Conservation (phyloP, 1,284 basidiomycete species). For the Apiotrichum gamsii region DNA sequence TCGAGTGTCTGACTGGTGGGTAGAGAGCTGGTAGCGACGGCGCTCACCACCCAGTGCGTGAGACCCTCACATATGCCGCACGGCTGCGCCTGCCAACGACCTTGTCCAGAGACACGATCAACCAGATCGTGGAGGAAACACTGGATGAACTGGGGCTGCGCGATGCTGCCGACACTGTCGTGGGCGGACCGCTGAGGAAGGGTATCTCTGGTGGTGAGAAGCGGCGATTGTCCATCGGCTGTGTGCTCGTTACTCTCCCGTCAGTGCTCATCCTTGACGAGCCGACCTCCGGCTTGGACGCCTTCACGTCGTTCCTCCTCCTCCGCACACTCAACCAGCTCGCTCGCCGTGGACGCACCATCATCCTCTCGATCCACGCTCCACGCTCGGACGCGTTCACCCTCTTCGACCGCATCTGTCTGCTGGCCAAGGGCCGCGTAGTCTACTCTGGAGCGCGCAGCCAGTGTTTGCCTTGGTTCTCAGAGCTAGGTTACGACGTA, state of each 20-base stretch:
- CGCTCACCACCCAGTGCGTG: slow-evolving; percentile 44
- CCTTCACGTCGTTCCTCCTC: slow-evolving; percentile 52
- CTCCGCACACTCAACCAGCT: slow-evolving; percentile 51
- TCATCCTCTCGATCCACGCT: slow-evolving; percentile 53
- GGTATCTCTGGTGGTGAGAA: slow-evolving; percentile 81
- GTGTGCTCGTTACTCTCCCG: slow-evolving; percentile 71
- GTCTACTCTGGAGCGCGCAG: slow-evolving; percentile 49
- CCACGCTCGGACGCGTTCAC: slow-evolving; percentile 53
- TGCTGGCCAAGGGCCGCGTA: slow-evolving; percentile 51
- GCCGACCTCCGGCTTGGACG: slow-evolving; percentile 48
- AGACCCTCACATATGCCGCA: slow-evolving; percentile 53
- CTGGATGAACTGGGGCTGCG: slow-evolving; percentile 53
- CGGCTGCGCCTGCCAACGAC: slow-evolving; percentile 50
- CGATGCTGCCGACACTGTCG: slow-evolving; percentile 52
- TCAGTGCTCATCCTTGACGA: slow-evolving; percentile 71
- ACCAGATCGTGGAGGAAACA: slow-evolving; percentile 52
- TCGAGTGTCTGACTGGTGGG: slow-evolving; percentile 46
- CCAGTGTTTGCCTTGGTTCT: slow-evolving; percentile 49
- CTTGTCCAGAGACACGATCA: slow-evolving; percentile 38
- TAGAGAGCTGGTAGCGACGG: not conserved
- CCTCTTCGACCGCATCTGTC: slow-evolving; percentile 50
- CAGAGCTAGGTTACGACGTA: slow-evolving; percentile 36
- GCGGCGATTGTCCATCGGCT: slow-evolving; percentile 70
- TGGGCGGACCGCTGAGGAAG: slow-evolving; percentile 51
- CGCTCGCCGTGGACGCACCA: slow-evolving; percentile 50